phyloP scores from a whole-genome alignment of 352 stramenopile genomes.

The Pythium vanterpoolii region DNA sequence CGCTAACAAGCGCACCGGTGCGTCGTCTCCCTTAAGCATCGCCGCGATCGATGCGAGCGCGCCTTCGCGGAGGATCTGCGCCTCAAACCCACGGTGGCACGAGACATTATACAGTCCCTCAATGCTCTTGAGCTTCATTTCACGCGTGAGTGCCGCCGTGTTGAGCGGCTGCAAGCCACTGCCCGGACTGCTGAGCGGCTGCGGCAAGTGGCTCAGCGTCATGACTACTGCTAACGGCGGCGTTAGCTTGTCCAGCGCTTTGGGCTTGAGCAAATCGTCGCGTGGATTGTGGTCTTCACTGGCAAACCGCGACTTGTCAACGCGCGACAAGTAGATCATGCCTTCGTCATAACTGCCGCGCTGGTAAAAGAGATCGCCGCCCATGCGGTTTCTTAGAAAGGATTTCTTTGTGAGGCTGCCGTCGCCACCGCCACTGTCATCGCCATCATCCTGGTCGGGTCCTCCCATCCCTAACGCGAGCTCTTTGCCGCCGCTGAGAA shows the following conservation, averaged over 20 bases:
- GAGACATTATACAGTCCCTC: slow-evolving; percentile 82
- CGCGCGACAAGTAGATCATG: slow-evolving; percentile 82
- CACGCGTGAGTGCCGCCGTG: slow-evolving; percentile 35
- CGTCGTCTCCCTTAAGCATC: slow-evolving; percentile 73
- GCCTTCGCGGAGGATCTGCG: slow-evolving; percentile 65
- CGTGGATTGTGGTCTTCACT: slow-evolving; percentile 55
- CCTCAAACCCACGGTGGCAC: slow-evolving; percentile 68
- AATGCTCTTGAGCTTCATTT: slow-evolving; percentile 75
- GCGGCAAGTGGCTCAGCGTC: slow-evolving; percentile 5
- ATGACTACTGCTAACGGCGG: neutral
- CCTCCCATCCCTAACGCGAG: too few species aligned
- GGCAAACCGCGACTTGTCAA: slow-evolving; percentile 65
- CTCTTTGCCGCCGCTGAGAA: slow-evolving; percentile 37
- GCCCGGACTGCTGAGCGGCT: neutral
- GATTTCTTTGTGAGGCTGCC: slow-evolving; percentile 8
- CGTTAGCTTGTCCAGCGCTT: slow-evolving; percentile 19
- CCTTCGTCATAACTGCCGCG: slow-evolving; percentile 83
- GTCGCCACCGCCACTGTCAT: neutral
- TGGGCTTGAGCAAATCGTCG: slow-evolving; percentile 46
- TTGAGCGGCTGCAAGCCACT: neutral
- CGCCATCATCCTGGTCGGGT: too few species aligned
- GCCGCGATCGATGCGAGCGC: slow-evolving; percentile 51
- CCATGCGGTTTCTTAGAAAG: slow-evolving; percentile 30
- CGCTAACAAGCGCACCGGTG: slow-evolving; percentile 55
- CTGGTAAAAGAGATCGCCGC: slow-evolving; percentile 82